Base-by-base conservation (phyloP, 2,329 filamentous ascomycete genomes). In the Chaetothyriales sp. region DNA sequence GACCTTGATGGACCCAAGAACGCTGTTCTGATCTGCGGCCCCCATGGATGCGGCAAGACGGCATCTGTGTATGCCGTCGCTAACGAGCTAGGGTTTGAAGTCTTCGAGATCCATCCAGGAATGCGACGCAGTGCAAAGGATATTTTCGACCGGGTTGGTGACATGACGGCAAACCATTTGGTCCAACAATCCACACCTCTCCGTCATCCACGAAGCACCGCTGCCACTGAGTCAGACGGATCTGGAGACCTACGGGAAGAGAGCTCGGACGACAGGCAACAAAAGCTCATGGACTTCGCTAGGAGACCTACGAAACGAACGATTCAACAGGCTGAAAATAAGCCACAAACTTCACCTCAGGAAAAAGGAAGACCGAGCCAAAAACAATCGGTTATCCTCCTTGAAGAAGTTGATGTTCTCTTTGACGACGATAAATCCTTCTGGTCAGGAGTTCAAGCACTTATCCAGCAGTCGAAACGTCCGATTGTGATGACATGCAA, bases 341-440 rank as follows among this genome's bases (percentile, higher is more conserved):
- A 36, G 10, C 52, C 58, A 57, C 48, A 46, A 9, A 53, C 50
- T 42, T 49, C 54, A 4, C n/a, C 22, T 2, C 56, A 55, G 47
- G 46, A 47, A 12, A 55, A 53, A 74, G 45, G 28, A 25, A 10
- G 7, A 28, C 10, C 76, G 57, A 64, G 70, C 22, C 90, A 96
- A 65, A 94, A 93, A 60, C 92, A 98, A 66, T 96, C 90, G 0
- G 71, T 98, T 18, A 95, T 98, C 55, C 73, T 98, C 1, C 73
- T 98, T 1, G 92, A 98, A 66, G 92, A 98, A 66, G 87, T 87
- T 0, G 93, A 98, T 62, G 70, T 96, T 15, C 74, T 98, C 1
- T 98, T 92, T 64, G 89, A 95, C 49, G 90, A 96, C 64, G 92
- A 98, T 64, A 90, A 87, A 65, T 83, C 90, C 55, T 98, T 98